phyloP scores from a whole-genome alignment of 2,329 filamentous ascomycete genomes.

The Cladophialophora carrionii region DNA sequence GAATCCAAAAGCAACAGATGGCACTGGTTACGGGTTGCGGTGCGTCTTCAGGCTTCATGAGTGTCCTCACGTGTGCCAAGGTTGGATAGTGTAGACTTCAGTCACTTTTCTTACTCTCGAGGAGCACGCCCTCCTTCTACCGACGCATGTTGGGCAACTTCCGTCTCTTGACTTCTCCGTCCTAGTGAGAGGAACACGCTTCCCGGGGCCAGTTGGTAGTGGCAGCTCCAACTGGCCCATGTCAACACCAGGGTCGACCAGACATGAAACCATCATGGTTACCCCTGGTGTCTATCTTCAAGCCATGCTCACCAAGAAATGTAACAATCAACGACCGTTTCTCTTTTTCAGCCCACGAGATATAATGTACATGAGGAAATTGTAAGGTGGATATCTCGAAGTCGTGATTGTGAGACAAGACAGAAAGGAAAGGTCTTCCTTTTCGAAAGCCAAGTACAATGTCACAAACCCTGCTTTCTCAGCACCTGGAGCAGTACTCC shows the following conservation, averaged over 20 bases:
- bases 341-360: conserved; percentile 23
- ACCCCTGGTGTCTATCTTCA: background rate
- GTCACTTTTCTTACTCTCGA: background rate
- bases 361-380: conserved; percentile 34
- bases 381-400: conserved; percentile 29
- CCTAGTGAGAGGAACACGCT: background rate
- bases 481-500: conserved; percentile 25
- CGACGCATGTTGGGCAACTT: background rate
- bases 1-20: background rate
- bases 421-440: conserved; percentile 11
- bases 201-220: background rate
- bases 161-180: background rate
- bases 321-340: conserved; percentile 18
- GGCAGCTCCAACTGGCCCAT: background rate
- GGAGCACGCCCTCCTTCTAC: background rate
- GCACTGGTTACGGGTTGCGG: background rate
- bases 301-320: background rate
- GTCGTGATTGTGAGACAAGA: conserved; percentile 17
- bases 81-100: background rate
- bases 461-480: conserved; percentile 24
- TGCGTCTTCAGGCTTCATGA: no score
- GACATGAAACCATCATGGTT: background rate
- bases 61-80: no score
- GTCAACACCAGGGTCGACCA: background rate
- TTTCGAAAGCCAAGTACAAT: conserved; percentile 14